Conservation (phyloP, 495 filamentous ascomycete species). For the Margaritispora aquatica region DNA sequence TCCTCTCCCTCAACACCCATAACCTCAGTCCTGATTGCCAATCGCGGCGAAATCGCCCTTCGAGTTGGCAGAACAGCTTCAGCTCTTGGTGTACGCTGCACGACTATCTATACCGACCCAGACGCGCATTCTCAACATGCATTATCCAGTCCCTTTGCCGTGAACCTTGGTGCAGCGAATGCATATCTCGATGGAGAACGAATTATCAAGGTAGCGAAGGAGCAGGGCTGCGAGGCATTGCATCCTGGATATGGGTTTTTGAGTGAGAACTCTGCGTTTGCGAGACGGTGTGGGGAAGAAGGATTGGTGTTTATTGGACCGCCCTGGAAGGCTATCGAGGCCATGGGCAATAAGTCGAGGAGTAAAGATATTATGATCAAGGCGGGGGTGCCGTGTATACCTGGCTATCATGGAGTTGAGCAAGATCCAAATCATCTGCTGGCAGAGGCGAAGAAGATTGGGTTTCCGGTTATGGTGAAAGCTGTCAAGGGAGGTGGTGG, state of each 20-base stretch:
- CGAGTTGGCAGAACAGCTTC: slow-evolving; percentile 84
- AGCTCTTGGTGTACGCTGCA: slow-evolving; percentile 84
- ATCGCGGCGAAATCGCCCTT: slow-evolving; percentile 94
- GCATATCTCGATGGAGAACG: slow-evolving; percentile 90
- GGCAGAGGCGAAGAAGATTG: slow-evolving; percentile 69
- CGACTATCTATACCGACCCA: slow-evolving; percentile 90
- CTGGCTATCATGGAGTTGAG: slow-evolving; percentile 86
- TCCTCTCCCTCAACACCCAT: slow-evolving; percentile 42
- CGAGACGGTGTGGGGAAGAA: slow-evolving; percentile 79
- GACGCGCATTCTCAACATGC: slow-evolving; percentile 88
- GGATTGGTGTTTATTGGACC: slow-evolving; percentile 94
- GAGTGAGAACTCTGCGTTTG: slow-evolving; percentile 91
- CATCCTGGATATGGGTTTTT: slow-evolving; percentile 98
- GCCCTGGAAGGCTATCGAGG: slow-evolving; percentile 85
- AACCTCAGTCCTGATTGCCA: slow-evolving; percentile 88
- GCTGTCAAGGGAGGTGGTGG: slow-evolving; percentile 95
- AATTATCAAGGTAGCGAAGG: slow-evolving; percentile 82
- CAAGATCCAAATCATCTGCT: slow-evolving; percentile 70
- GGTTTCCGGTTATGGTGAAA: slow-evolving; percentile 92
- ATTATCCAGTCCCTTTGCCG: slow-evolving; percentile 68
- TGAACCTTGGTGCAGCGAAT: slow-evolving; percentile 73
- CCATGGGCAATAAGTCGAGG: slow-evolving; percentile 94
- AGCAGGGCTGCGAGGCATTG: slow-evolving; percentile 78
- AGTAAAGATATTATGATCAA: slow-evolving; percentile 91
- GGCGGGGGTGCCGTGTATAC: slow-evolving; percentile 91